Conservation (phyloP, 192 early-diverging fungal genomes). For the Martensiomyces pterosporus region DNA sequence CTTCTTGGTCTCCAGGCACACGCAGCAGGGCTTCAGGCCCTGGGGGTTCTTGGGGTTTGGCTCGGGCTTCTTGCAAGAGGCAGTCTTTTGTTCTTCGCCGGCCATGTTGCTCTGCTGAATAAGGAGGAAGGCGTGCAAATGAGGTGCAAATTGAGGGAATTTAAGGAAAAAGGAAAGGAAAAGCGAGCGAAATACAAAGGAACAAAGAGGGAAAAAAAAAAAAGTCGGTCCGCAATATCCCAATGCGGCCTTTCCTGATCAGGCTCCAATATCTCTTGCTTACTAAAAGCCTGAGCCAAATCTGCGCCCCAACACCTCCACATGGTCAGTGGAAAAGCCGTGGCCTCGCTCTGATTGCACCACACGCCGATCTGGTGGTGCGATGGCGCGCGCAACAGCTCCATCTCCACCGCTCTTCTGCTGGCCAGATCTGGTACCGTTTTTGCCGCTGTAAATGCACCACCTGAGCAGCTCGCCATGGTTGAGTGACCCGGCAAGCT, state of each 20-base stretch:
- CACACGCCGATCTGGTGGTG: neutral
- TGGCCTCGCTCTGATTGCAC: no score
- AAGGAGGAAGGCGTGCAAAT: no score
- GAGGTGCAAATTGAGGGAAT: no score
- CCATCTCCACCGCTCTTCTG: constrained; percentile 9
- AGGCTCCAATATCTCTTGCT: no score
- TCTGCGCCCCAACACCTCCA: no score
- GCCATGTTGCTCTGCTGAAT: no score
- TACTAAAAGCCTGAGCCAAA: no score
- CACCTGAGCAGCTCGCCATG: constrained; percentile 8
- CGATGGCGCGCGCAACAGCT: constrained; percentile 12
- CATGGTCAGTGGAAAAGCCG: no score
- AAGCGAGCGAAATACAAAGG: neutral
- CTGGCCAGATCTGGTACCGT: neutral
- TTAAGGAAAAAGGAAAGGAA: neutral
- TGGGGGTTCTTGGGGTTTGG: constrained; percentile 6
- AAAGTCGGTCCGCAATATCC: no score
- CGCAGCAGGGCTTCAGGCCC: constrained; percentile 87
- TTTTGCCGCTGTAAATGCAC: constrained; percentile 1
- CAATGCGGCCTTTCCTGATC: no score
- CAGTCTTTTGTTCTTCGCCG: no score
- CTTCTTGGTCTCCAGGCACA: constrained; percentile 93
- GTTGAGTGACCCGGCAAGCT: constrained; percentile 12
- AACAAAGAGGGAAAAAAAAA: neutral
- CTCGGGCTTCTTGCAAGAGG: neutral